Evolutionary conservation across 1,284 basidiomycete genomes (phyloP).

Genomic region (Sphagnurus paluster): DNA sequence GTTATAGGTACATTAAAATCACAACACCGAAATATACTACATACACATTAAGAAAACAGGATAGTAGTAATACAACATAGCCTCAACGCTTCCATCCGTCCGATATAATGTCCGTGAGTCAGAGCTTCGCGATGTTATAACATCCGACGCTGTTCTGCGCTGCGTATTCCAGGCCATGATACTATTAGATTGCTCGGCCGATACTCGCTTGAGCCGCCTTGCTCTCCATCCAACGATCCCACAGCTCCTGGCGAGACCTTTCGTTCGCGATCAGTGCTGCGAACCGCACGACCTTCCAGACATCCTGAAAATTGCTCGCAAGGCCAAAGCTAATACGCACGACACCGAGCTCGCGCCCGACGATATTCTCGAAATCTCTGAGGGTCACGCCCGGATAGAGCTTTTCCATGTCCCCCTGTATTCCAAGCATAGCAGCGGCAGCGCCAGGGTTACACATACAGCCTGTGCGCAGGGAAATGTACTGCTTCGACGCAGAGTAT

Average conservation of each 20-base stretch:
- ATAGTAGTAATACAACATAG: slow-evolving; percentile 5
- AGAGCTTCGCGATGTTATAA: too few species aligned
- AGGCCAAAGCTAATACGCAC: slow-evolving; percentile 75
- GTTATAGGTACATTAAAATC: slow-evolving; percentile 19
- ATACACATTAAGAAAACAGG: slow-evolving; percentile 3
- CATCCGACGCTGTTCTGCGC: too few species aligned
- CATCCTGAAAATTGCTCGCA: slow-evolving; percentile 73
- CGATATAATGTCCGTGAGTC: too few species aligned
- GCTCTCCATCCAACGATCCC: slow-evolving; percentile 43
- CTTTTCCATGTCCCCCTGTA: slow-evolving; percentile 65
- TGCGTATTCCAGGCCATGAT: too few species aligned
- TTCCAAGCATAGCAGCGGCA: slow-evolving; percentile 66
- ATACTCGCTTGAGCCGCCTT: slow-evolving; percentile 19
- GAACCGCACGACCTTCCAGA: slow-evolving; percentile 67
- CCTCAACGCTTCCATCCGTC: background rate
- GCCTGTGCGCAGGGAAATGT: slow-evolving; percentile 75
- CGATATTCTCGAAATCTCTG: slow-evolving; percentile 56
- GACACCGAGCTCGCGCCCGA: slow-evolving; percentile 71
- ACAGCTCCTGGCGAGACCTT: slow-evolving; percentile 39
- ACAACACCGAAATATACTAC: slow-evolving; percentile 14
- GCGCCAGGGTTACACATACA: slow-evolving; percentile 87
- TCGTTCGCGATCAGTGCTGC: slow-evolving; percentile 48
- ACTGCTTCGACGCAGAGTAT: slow-evolving; percentile 58
- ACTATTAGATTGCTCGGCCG: slow-evolving; percentile 26
- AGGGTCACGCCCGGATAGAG: slow-evolving; percentile 61